Evolutionary conservation across 805 yeast species (phyloP), one percentile per base, ranked within the genome.

Genomic region (Zygotorulaspora danielsina): DNA sequence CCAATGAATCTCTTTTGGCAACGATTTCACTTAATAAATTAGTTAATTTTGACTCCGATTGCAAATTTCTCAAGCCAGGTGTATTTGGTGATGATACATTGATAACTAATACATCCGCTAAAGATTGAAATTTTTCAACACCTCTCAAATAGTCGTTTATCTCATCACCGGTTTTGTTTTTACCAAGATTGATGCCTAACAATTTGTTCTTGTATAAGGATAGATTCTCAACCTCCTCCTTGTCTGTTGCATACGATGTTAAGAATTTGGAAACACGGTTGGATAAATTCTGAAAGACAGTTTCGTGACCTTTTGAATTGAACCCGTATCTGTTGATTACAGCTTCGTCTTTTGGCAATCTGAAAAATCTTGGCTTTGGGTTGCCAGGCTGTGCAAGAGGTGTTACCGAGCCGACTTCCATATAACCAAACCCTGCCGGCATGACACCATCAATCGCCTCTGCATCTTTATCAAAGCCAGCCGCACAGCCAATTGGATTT

Each of bases 31-130:
- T 65, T 51, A 90, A 71, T 52, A 90, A 67, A 24, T 71, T 71
- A 6, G 86, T 76, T 44, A 90, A 72, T 59, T 83, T 84, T 40
- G 70, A 71, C 51, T 85, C 95, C 41, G 68, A 76, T 67, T 90
- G 97, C 50, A 90, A 72, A 51, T 79, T 85, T 55, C 97, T 76
- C 50, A 90, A 72, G 2, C 97, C 97, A 4, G 97, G 97, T 1
- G 97, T 90, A 59, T 90, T 90, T 38, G 97, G 97, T 34, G 95
- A 84, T 1, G 96, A 87, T 10, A 90, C 96, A 55, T 90, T 90
- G 48, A 90, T 76, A 13, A 90, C 90, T 45, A 90, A 69, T 6
- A 85, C 88, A 64, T 90, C 97, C 4, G 97, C 96, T 51, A 71
- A 78, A 9, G 79, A 77, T 9, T 94, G 95, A 50, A 90, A 77